phyloP scores from a whole-genome alignment of 2,329 filamentous ascomycete genomes.

The Grosmannia serpens region DNA sequence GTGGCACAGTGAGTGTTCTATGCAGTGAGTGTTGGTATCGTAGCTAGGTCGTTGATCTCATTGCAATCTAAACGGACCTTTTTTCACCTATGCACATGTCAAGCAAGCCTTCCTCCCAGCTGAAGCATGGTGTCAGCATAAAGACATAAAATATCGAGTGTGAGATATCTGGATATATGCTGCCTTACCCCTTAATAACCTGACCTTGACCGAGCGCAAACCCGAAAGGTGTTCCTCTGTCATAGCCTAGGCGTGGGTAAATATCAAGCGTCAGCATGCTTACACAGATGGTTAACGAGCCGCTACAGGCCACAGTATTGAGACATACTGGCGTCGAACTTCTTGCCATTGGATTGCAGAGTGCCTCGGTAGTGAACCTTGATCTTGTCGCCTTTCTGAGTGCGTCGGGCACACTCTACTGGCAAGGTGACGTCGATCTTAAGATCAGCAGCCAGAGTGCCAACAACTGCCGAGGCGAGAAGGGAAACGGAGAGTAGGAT shows the following conservation, averaged over 20 bases:
- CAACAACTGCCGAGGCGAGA: conserved; percentile 38
- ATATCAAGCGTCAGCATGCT: background rate
- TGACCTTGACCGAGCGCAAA: conserved; percentile 72
- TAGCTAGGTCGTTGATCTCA: background rate
- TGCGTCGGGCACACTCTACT: conserved; percentile 72
- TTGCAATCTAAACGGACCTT: conserved; percentile 30
- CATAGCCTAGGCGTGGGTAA: conserved; percentile 29
- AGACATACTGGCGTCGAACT: conserved; percentile 66
- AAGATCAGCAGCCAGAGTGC: conserved; percentile 46
- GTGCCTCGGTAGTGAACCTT: conserved; percentile 84
- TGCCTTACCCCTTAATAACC: conserved; percentile 73
- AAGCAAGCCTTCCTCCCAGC: conserved; percentile 81
- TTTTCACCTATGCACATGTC: conserved; percentile 97
- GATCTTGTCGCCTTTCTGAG: conserved; percentile 63
- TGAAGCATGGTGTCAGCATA: conserved; percentile 18
- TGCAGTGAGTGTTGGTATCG: background rate
- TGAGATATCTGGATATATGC: conserved; percentile 10
- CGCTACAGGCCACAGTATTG: background rate
- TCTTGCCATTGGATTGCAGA: conserved; percentile 56
- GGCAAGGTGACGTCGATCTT: conserved; percentile 65
- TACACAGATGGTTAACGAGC: too few relatives aligned
- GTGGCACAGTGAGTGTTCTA: conserved; percentile 78
- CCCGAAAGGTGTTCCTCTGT: conserved; percentile 60
- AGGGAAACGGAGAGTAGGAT: conserved; percentile 36
- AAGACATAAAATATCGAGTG: too few relatives aligned